Base-by-base conservation (phyloP, 2,329 filamentous ascomycete species). In the Hypoxylon sp. region DNA sequence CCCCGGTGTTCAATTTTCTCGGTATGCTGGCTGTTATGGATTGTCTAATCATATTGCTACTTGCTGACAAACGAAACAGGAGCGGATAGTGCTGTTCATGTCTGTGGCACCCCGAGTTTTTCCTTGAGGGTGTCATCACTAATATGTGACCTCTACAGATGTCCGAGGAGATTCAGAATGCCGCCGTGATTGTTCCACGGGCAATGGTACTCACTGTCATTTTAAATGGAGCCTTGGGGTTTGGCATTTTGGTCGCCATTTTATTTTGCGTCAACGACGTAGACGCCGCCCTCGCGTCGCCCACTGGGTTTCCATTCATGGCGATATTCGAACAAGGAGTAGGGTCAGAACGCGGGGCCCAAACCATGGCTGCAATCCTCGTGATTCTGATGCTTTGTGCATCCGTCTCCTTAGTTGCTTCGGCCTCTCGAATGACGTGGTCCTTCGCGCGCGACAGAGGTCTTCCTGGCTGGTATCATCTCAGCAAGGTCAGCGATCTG, bases 341-440 rank as follows among this genome's bases (percentile, higher is more conserved):
- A 3, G 66, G 72, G 2, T 77, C 73, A 15, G 61, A 72, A 3
- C 73, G 71, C 2, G 79, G 74, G 0, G 74, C 78, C 0, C 75
- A 75, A 1, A 71, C 75, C 19, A 80, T 83, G 75, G 71, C 73
- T 0, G 65, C 72, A 3, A 71, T 82, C 16, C 65, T 82, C 3
- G 71, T 79, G 6, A 66, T 80, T 15, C 73, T 77, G 6, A 67
- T 76, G 9, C 72, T 74, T 2, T 75, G 71, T 9, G 74, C 74
- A 23, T 76, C 74, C 13, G 75, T 81, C 20, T 76, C 75, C 2
- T 76, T 81, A 52, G 73, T 85, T 0, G 79, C 78, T 1, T 78
- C 82, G 0, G 80, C 81, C 0, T 83, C 80, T 1, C 74, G 80
- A 8, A 75, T 81, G 52, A 73, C 78, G 3, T 83, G 78, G 76